phyloP scores from a whole-genome alignment of 116 monocot genomes.

The Iris pallida region DNA sequence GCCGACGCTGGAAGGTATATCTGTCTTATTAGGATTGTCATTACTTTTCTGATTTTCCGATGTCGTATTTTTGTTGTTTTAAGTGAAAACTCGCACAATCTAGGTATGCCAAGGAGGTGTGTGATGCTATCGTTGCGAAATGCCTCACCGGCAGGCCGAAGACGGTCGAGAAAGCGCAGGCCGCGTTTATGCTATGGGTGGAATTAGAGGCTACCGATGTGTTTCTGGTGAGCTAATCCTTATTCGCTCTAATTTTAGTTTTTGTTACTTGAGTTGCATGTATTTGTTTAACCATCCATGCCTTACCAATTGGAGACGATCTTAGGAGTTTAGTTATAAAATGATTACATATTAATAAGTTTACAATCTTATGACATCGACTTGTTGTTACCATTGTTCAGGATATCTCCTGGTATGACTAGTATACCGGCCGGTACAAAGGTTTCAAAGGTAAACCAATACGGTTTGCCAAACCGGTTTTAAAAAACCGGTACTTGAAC shows the following conservation, averaged over 20 bases:
- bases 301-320: not conserved
- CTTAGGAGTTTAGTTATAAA: not conserved
- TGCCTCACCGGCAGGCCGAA: slow-evolving; percentile 40
- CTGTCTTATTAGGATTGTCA: not conserved
- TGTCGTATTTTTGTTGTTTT: not conserved
- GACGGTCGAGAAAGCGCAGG: slow-evolving; percentile 37
- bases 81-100: not conserved
- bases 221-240: slow-evolving; percentile 26
- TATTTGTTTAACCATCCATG: too few relatives aligned
- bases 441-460: too few relatives aligned
- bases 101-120: slow-evolving; percentile 35
- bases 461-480: too few relatives aligned
- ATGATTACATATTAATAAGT: too few relatives aligned
- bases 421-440: too few relatives aligned
- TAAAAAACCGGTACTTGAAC: too few relatives aligned
- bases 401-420: too few relatives aligned
- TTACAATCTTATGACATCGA: too few relatives aligned
- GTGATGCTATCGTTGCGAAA: slow-evolving; percentile 34
- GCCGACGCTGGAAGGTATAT: slow-evolving; percentile 27
- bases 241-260: not conserved
- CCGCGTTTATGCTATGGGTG: slow-evolving; percentile 32
- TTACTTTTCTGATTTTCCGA: not conserved
- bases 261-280: not conserved
- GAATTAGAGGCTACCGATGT: slow-evolving; percentile 33
- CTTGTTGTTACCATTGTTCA: too few relatives aligned